phyloP scores from a whole-genome alignment of 2,329 filamentous ascomycete genomes.

The Verticillium dahliae region DNA sequence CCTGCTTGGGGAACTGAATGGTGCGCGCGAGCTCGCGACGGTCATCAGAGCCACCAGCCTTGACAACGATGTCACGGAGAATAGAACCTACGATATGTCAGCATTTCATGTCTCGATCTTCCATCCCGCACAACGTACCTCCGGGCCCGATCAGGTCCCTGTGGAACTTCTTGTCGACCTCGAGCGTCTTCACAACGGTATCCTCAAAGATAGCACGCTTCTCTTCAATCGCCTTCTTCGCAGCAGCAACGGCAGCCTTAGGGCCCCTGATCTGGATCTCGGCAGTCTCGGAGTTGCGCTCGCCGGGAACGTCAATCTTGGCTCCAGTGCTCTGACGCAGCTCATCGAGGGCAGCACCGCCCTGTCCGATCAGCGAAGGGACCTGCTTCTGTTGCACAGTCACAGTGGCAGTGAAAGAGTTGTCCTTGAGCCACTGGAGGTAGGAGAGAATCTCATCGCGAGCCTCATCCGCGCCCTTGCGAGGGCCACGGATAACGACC shows the following conservation, averaged over 20 bases:
- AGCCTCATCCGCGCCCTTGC: conserved; percentile 85
- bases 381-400: conserved; percentile 87
- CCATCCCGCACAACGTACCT: conserved; percentile 50
- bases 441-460: conserved; percentile 86
- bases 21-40: conserved; percentile 77
- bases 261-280: conserved; percentile 91
- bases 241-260: conserved; percentile 82
- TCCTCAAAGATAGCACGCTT: conserved; percentile 84
- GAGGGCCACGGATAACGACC: conserved; percentile 84
- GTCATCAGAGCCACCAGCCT: conserved; percentile 86
- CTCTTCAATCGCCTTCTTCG: conserved; percentile 84
- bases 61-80: conserved; percentile 77
- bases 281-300: conserved; percentile 66
- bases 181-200: conserved; percentile 75
- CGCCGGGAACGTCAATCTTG: conserved; percentile 84
- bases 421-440: conserved; percentile 84
- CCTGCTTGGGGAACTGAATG: conserved; percentile 90
- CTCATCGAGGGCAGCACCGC: conserved; percentile 85
- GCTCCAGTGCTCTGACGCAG: conserved; percentile 79
- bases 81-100: conserved; percentile 61
- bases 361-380: conserved; percentile 87
- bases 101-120: conserved; percentile 12
- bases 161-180: conserved; percentile 94
- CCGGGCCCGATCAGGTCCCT: conserved; percentile 80
- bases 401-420: conserved; percentile 72